A percentile compares a stretch with the other conserved stretches of the same genome.
phyloP scores from a whole-genome alignment of 2,329 filamentous ascomycete species.

The Allantophomopsis cytisporea region DNA sequence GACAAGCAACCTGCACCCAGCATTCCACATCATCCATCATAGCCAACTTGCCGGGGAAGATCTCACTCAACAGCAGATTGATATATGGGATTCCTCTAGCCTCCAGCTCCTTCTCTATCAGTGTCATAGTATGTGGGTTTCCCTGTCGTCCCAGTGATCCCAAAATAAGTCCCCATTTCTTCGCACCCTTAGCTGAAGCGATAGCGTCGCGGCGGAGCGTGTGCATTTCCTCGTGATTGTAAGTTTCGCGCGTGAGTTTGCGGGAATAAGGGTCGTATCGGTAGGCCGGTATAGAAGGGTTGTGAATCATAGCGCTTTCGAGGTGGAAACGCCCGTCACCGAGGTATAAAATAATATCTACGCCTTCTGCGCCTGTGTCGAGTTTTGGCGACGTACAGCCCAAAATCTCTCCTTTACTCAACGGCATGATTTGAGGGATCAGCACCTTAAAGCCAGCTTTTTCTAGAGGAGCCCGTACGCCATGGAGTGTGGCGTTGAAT shows the following conservation, averaged over 20 bases:
- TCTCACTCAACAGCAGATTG: conserved; percentile 81
- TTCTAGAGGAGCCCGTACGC: conserved; percentile 64
- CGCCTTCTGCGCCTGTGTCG: conserved; percentile 33
- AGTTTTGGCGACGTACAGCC: conserved; percentile 88
- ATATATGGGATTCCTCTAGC: conserved; percentile 66
- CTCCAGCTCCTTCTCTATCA: conserved; percentile 69
- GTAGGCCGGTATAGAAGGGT: conserved; percentile 80
- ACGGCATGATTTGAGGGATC: conserved; percentile 81
- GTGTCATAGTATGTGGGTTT: conserved; percentile 79
- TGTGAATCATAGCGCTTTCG: conserved; percentile 98
- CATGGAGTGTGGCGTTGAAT: conserved; percentile 95
- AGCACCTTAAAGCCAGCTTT: conserved; percentile 73
- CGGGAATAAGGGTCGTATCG: conserved; percentile 94
- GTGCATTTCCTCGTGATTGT: conserved; percentile 87
- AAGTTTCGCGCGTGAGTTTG: conserved; percentile 79
- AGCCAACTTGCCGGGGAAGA: conserved; percentile 89
- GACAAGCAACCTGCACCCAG: conserved; percentile 97
- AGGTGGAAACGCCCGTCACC: conserved; percentile 92
- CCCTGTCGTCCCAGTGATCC: conserved; percentile 88
- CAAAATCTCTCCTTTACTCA: conserved; percentile 91
- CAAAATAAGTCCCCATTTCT: conserved; percentile 90
- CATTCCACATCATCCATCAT: conserved; percentile 92
- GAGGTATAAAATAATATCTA: conserved; percentile 76
- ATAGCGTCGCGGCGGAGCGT: conserved; percentile 68
- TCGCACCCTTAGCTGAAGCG: conserved; percentile 56